phyloP scores from a whole-genome alignment of 202 grass and related monocot species.

The Panicum hallii region DNA sequence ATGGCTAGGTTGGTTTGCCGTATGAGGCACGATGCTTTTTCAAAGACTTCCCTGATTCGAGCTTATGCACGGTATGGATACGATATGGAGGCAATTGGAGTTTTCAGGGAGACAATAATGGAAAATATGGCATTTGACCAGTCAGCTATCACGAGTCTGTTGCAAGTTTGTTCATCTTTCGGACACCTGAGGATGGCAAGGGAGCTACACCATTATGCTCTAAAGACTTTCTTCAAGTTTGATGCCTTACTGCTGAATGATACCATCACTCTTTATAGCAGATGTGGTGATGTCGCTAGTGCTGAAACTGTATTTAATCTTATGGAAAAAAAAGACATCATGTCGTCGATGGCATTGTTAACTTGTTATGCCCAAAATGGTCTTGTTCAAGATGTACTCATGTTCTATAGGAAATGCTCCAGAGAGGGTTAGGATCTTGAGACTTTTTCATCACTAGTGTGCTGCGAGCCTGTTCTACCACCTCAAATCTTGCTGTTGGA shows the following conservation, averaged over 20 bases:
- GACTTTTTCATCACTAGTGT: conserved; percentile 61
- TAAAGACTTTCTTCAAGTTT: conserved; percentile 53
- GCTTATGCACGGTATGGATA: conserved; percentile 61
- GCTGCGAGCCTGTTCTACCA: conserved; percentile 61
- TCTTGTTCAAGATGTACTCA: conserved; percentile 51
- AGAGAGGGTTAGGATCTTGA: conserved; percentile 51
- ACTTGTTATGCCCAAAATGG: conserved; percentile 65
- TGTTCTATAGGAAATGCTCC: conserved; percentile 68
- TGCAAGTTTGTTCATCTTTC: conserved; percentile 59
- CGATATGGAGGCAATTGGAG: conserved; percentile 45
- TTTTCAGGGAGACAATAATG: conserved; percentile 56
- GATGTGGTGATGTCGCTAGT: conserved; percentile 54
- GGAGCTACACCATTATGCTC: conserved; percentile 67
- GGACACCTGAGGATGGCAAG: conserved; percentile 47
- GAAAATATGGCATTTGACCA: conserved; percentile 52
- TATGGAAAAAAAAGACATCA: conserved; percentile 55
- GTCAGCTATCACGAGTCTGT: conserved; percentile 54
- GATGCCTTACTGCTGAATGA: conserved; percentile 65
- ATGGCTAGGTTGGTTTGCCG: conserved; percentile 49
- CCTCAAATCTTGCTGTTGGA: conserved; percentile 47
- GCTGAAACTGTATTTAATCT: conserved; percentile 58
- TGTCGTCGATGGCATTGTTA: conserved; percentile 73
- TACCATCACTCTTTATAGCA: conserved; percentile 71
- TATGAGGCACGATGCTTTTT: conserved; percentile 57
- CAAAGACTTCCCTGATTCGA: conserved; percentile 51